Evolutionary conservation across 352 stramenopile genomes (phyloP), one percentile per base, ranked within the genome.

Genomic region (Phytophthora pini): DNA sequence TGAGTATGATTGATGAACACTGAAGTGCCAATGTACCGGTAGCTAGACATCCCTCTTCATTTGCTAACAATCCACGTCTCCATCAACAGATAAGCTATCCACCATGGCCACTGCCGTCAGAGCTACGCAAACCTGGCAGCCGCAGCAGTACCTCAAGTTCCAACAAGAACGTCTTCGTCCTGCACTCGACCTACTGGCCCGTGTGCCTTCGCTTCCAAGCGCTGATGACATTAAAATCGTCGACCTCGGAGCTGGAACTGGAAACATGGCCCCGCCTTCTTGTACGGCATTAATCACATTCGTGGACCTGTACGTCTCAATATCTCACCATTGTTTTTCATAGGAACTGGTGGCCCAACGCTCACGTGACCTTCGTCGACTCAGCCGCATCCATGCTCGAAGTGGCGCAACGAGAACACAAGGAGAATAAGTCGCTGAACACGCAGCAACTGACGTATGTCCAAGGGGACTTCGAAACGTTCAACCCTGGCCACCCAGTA

Each of bases 191-290:
- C 68, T 93, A 48, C 74, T 93, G 27, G 61, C 36, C 4, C 75
- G 79, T 34, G 69, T 87, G n/a, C 66, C 70, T 0, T 6, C 31
- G 1, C 65, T 87, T 4, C 44, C 63, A 11, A 24, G 36, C 8
- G 27, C 8, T 60, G 61, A 27, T 17, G 43, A 66, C 27, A 32
- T 70, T n/a, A 49, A 61, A 26, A 84, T 93, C 45, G 62, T 88
- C 13, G 84, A 91, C 51, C 64, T 93, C 2, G 84, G 84, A 11
- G 80, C 79, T 22, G 84, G 84, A 22, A 87, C 84, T 11, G 74
- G 82, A 39, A 93, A 91, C 71, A 88, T 91, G 74, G 76, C 76
- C 4, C 79, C 8, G 58, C 75, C 0, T 88, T 93, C 69, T 27
- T 79, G 80, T 88, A 77, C 17, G 63, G 76, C 20, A 27, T 36